phyloP scores from a whole-genome alignment of 805 yeast species.

The Tetrapisispora fleetii region DNA sequence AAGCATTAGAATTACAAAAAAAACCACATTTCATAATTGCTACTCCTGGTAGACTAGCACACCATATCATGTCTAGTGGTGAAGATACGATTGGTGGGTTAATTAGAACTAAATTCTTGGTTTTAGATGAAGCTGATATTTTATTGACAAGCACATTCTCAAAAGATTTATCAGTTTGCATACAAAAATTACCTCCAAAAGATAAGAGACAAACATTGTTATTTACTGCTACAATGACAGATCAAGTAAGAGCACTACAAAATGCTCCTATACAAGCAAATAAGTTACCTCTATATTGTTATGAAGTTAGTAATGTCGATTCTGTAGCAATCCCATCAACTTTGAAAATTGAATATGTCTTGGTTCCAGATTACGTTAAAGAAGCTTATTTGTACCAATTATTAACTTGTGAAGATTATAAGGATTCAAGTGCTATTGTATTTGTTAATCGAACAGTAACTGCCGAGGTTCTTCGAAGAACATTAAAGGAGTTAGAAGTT shows the following conservation, averaged over 20 bases:
- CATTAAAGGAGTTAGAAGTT: conserved; percentile 61
- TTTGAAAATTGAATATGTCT: conserved; percentile 51
- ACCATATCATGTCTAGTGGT: conserved; percentile 79
- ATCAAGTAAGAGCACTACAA: conserved; percentile 73
- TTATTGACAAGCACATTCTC: conserved; percentile 77
- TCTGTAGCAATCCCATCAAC: conserved; percentile 74
- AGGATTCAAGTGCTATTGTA: conserved; percentile 63
- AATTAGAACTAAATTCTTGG: conserved; percentile 68
- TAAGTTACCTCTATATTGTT: conserved; percentile 48
- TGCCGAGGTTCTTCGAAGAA: conserved; percentile 78
- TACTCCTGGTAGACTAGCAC: conserved; percentile 94
- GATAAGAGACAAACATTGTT: conserved; percentile 73
- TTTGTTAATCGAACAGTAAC: conserved; percentile 87
- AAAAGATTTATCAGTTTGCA: conserved; percentile 63
- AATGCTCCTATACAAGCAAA: conserved; percentile 49
- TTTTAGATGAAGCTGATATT: conserved; percentile 94
- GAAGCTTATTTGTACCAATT: conserved; percentile 76
- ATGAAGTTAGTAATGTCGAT: conserved; percentile 66
- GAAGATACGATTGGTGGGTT: conserved; percentile 78
- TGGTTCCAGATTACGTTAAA: conserved; percentile 80
- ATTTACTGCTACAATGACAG: conserved; percentile 94
- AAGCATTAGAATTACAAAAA: conserved; percentile 68
- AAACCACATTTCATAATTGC: conserved; percentile 94
- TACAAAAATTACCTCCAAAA: conserved; percentile 61
- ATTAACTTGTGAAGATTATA: conserved; percentile 51